Evolutionary conservation across 345 rosid species (phyloP), one percentile per base, ranked within the genome.

Genomic region (Pugionium dolabratum): DNA sequence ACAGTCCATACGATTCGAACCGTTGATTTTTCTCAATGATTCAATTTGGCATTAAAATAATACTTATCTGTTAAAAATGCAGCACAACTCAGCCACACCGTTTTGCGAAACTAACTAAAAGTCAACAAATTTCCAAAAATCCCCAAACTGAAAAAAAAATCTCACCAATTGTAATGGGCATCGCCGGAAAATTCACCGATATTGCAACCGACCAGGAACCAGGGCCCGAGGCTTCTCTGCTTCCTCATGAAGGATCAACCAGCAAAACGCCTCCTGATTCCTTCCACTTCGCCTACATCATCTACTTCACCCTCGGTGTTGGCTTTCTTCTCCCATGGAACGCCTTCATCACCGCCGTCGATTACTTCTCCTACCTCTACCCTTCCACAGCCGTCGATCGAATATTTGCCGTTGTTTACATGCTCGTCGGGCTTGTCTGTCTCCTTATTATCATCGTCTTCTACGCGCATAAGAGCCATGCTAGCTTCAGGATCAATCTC

Each of bases 241-340:
- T 88, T 62, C 78, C 75, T 52, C 30, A 59, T 31, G 28, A 52
- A 46, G 26, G 62, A 40, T 8, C 79, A 4, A 9, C 66, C 33
- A 4, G 32, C 9, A 78, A 84, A 64, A n/a, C 41, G 32, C 95
- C 96, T 0, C 41, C 78, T 4, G 99, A 88, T 80, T 49, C 80
- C 0, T 90, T 78, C 80, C 83, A 94, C 61, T 73, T 94, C 2
- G 95, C 91, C 28, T 94, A 94, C 83, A 79, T 83, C 33, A 84
- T 88, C 81, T 80, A 90, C 93, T 94, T 94, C 77, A 80, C 88
- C 0, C 77, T 94, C 28, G 96, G 99, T 26, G 59, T 85, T 6
- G 96, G 99, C 41, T 88, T 65, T 43, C 91, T 94, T 54, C 90
- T 94, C 76, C 99, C 99, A n/a, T 90, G 99, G 99, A 94, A 94